Conservation (phyloP, 1,139 yeast genomes). For the Yarrowia galli region DNA sequence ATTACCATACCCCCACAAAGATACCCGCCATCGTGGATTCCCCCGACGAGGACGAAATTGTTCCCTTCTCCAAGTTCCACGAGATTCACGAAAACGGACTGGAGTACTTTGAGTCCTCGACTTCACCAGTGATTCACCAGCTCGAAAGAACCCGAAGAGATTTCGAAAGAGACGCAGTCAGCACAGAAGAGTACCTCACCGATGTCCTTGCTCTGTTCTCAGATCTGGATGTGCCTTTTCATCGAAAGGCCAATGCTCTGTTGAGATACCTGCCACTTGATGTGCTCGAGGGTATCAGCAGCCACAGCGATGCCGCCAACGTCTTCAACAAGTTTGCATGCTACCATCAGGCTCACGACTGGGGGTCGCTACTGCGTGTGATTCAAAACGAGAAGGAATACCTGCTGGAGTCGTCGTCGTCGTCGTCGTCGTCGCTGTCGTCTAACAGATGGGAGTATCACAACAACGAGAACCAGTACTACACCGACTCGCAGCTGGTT, state of each 20-base stretch:
- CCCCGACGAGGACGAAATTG: no score
- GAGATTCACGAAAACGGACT: neutral
- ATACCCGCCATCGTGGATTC: neutral
- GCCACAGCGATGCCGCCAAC: neutral
- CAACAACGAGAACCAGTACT: conserved; percentile 6
- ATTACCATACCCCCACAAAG: conserved; percentile 10
- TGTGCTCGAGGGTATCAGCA: neutral
- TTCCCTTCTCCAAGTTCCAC: neutral
- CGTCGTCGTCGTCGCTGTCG: neutral
- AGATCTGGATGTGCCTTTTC: neutral
- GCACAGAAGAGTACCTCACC: neutral
- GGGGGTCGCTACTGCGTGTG: neutral
- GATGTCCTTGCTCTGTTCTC: neutral
- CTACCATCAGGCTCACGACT: conserved; percentile 13
- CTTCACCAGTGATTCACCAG: neutral
- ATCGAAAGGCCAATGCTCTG: conserved; percentile 17
- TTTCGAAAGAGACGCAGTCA: neutral
- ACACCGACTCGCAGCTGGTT: neutral
- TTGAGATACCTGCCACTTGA: conserved; percentile 6
- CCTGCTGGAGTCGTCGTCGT: neutral
- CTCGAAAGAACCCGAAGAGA: neutral
- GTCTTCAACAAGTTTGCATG: neutral
- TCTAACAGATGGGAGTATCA: neutral
- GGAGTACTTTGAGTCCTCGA: neutral
- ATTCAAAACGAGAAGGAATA: neutral